These are phyloP conservation scores for Cordyceps farinosa DNA, from an alignment of 2,329 filamentous ascomycete genomes.

Conservation along the genomic window DNA sequence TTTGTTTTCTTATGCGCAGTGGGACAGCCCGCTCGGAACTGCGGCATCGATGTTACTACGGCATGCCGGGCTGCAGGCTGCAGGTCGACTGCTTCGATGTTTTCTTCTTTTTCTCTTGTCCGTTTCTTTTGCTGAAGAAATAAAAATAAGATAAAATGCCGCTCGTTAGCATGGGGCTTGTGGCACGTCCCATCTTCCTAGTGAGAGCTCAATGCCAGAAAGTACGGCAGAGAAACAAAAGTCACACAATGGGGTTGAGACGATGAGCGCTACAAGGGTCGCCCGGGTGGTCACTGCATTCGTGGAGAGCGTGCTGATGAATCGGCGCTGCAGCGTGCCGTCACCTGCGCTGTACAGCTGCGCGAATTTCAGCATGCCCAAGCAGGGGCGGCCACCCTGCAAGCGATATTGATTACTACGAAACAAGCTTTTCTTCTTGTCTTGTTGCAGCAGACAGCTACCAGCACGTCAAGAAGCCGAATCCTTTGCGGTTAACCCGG, in stretches of 20 bases:
- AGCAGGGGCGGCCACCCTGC: background rate
- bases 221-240: background rate
- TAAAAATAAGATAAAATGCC: background rate
- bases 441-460: background rate
- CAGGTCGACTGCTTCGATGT: background rate
- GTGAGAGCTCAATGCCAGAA: background rate
- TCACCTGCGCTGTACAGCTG: background rate
- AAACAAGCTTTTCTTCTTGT: background rate
- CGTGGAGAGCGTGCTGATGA: background rate
- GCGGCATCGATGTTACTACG: slow-evolving; percentile 9
- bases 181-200: background rate
- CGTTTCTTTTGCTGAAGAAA: background rate
- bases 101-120: background rate
- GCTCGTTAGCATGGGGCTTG: too few relatives aligned
- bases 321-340: background rate
- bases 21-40: slow-evolving; percentile 13
- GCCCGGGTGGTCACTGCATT: background rate
- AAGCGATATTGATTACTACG: background rate
- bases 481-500: background rate
- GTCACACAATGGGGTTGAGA: background rate
- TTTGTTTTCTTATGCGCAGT: background rate
- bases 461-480: background rate
- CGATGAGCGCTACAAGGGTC: background rate
- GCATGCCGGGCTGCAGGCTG: background rate
- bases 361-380: slow-evolving; percentile 9